A percentile compares a stretch with the other conserved stretches of the same genome.
Evolutionary conservation across 2,329 filamentous ascomycete genomes (phyloP).

Genomic region (Lasiodiplodia sp.): DNA sequence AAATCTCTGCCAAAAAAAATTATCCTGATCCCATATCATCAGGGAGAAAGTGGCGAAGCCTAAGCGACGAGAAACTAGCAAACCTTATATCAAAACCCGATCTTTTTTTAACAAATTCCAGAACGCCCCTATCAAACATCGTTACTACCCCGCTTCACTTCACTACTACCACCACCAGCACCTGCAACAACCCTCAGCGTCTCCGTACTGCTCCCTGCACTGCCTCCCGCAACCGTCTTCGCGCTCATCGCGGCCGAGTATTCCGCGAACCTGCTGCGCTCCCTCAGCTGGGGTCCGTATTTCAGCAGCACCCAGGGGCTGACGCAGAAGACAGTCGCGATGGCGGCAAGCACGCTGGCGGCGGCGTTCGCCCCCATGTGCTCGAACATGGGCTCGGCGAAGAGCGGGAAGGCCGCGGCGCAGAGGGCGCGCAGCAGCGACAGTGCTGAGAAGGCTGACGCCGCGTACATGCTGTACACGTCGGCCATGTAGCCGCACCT

Average conservation of each 20-base stretch:
- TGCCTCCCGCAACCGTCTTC: constrained; percentile 1
- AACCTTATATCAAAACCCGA: too few relatives aligned
- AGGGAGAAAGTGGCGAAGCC: neutral
- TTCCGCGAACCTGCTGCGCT: constrained; percentile 33
- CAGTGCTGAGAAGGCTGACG: constrained; percentile 22
- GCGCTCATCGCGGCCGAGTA: constrained; percentile 12
- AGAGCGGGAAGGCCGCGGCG: constrained; percentile 23
- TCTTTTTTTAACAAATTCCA: too few relatives aligned
- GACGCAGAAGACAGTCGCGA: constrained; percentile 24
- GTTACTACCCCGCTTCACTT: neutral
- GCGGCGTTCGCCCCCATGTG: constrained; percentile 9
- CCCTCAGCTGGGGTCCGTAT: constrained; percentile 31
- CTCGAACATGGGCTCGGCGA: constrained; percentile 21
- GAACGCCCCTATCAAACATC: neutral
- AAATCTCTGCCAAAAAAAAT: neutral
- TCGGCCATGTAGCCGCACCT: constrained; percentile 28
- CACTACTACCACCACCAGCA: neutral
- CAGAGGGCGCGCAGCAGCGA: constrained; percentile 19
- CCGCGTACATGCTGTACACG: constrained; percentile 28
- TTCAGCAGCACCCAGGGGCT: constrained; percentile 32
- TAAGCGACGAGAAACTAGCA: too few relatives aligned
- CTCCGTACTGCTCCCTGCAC: constrained; percentile 5
- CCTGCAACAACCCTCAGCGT: neutral
- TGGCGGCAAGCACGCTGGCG: constrained; percentile 12
- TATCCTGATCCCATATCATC: neutral